Evolutionary conservation across 768 basidiomycete genomes (phyloP).

Genomic region (Boletus sensibilis): DNA sequence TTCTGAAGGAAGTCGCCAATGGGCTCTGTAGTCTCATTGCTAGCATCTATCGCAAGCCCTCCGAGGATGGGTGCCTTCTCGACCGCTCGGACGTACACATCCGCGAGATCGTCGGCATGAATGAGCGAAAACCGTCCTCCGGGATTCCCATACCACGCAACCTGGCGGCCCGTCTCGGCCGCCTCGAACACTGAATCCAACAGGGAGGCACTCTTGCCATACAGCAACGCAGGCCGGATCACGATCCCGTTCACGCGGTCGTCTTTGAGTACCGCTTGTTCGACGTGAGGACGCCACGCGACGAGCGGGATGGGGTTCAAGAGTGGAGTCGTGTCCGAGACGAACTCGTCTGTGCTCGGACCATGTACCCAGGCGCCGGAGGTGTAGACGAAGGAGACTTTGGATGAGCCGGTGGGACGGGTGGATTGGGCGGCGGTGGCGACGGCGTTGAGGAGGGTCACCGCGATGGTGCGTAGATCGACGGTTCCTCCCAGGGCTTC

Average conservation of each 20-base stretch:
- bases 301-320: slow-evolving; percentile 13
- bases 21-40: slow-evolving; percentile 32
- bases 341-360: slow-evolving; percentile 13
- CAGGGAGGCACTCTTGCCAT: slow-evolving; percentile 29
- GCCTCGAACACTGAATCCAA: slow-evolving; percentile 25
- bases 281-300: slow-evolving; percentile 22
- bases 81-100: slow-evolving; percentile 32
- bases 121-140: slow-evolving; percentile 30
- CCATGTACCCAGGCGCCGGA: slow-evolving; percentile 34
- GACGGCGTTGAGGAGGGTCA: slow-evolving; percentile 18
- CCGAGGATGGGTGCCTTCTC: slow-evolving; percentile 32
- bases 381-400: slow-evolving; percentile 34
- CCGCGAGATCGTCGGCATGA: slow-evolving; percentile 37
- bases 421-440: slow-evolving; percentile 14
- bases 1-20: slow-evolving; percentile 29
- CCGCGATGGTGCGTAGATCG: slow-evolving; percentile 12
- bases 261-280: slow-evolving; percentile 14
- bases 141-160: slow-evolving; percentile 26
- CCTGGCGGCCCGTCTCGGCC: slow-evolving; percentile 17
- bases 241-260: slow-evolving; percentile 33
- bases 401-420: slow-evolving; percentile 23
- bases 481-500: slow-evolving; percentile 17
- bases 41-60: slow-evolving; percentile 32
- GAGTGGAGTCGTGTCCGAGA: slow-evolving; percentile 22
- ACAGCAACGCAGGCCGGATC: slow-evolving; percentile 33